Evolutionary conservation across 345 rosid genomes (phyloP), one percentile per base, ranked within the genome.

Genomic region (Lepidium sativum): DNA sequence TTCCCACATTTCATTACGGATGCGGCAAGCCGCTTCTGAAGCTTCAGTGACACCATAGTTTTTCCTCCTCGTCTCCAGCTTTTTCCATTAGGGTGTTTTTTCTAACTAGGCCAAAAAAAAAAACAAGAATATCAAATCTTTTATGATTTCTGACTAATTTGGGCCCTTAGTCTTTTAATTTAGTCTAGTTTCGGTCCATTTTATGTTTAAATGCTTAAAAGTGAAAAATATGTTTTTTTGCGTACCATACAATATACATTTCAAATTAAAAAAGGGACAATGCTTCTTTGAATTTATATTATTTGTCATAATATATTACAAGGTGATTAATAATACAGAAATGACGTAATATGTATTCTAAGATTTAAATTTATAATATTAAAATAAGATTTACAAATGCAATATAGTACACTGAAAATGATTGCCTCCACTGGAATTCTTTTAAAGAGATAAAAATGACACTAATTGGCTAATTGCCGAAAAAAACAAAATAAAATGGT

Each of bases 1-100:
- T 68, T 75, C n/a, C 78, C 78, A 57, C 78, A 75, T 67, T 68
- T 69, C 70, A 75, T 63, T 53, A 75, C 78, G 13, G 70, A 69
- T 29, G 74, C 74, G 60, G 74, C 74, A 54, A 75, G 74, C 60
- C 78, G 70, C 66, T 75, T 68, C 75, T 75, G 78, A 50, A 69
- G 51, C 75, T 75, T 68, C 8, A 75, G 63, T 2, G 74, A 55
- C 43, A 75, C 78, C 78, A 75, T n/a, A n/a, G n/a, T n/a, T 75
- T 44, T n/a, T 27, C 4, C 7, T 27, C 31, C 31, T 27, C n/a
- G n/a, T n/a, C n/a, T n/a, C n/a, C n/a, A n/a, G n/a, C n/a, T 60
- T 35, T 40, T 35, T 39, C 54, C 18, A 53, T 59, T 56, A 57
- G 31, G 72, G 54, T 9, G 44, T 67, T 42, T 52, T 9, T 5